Evolutionary conservation across 345 rosid species (phyloP), one percentile per base, ranked within the genome.

Genomic region (Citrus maxima): DNA sequence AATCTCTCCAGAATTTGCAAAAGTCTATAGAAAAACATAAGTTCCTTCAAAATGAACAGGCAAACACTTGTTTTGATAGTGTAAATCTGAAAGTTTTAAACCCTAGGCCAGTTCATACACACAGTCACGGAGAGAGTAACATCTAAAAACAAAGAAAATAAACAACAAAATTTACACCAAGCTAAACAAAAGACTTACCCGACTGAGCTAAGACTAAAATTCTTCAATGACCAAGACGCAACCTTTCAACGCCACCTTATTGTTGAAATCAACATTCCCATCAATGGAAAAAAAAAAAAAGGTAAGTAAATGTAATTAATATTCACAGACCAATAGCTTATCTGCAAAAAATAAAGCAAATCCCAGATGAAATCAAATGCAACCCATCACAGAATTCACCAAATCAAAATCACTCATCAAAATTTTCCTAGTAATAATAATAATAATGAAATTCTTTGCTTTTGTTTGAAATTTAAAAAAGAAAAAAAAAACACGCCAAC

Each of bases 311-410:
- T 54, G 30, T 22, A 64, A 65, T 66, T 7, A 66, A 32, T 55
- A 67, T 73, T 67, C 18, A 70, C 40, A 42, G 55, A 55, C 12
- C 46, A 62, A 51, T 19, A 75, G 46, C 76, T 73, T 73, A 58
- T 40, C 83, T 74, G 81, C 81, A 68, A 60, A 73, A 81, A 63
- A 30, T 7, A 65, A 69, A 67, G 34, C 62, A 74, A 70, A 75
- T 6, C 79, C 83, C 83, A 82, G 62, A 80, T 74, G 73, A 80
- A 77, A 82, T 78, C 70, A 63, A 79, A 72, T 56, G 56, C 79
- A 63, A 66, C 28, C 72, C 76, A 74, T 74, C 69, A 51, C 30
- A 68, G 14, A 67, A 46, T 25, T 22, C 51, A 65, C 27, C 27
- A 30, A 28, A 70, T 51, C 3, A 46, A 32, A 73, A 77, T 6